Evolutionary conservation across 2,329 filamentous ascomycete species (phyloP), one percentile per base, ranked within the genome.

Genomic region (Sclerotinia nivalis): DNA sequence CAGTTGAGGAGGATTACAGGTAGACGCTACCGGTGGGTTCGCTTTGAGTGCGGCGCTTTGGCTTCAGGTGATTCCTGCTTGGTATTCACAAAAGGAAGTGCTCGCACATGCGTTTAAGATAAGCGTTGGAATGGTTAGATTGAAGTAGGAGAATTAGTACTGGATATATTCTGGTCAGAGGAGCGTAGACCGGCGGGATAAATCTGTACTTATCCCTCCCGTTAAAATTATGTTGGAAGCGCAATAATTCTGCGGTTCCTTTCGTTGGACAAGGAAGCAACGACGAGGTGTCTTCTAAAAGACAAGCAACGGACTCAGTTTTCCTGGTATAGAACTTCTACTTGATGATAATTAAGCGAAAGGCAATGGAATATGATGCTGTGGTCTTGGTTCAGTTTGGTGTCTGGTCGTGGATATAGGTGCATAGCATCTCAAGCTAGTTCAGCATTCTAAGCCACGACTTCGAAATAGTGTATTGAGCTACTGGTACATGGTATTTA

Each of bases 171-270:
- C 8, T 31, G 1, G 12, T 22, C 10, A 6, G 1, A 10, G 9
- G 1, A 34, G 28, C 2, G 5, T 4, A 4, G 6, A 2, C 4
- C 6, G 1, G 4, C 20, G 1, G 9, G 8, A 7, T 1, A 40
- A 40, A 40, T 13, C 37, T 43, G 3, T 43, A 15, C 12, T 43
- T 34, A 12, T 22, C 1, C 12, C 28, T 10, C 18, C 1, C 12
- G 1, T 6, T 0, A 1, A 37, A n/a, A 6, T 7, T 37, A 0
- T 5, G 13, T 56, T n/a, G 31, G 0, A 0, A 5, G 20, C 2
- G 4, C 4, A 34, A 22, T n/a, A 10, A 56, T 3, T 56, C 3
- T 6, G 7, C 1, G 20, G 1, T 13, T 3, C n/a, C 13, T 12
- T 10, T 13, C 10, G 31, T 6, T 13, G 1, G 54, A 37, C 9